Evolutionary conservation across 2,329 filamentous ascomycete species (phyloP).

Genomic region (Colletotrichum karsti): DNA sequence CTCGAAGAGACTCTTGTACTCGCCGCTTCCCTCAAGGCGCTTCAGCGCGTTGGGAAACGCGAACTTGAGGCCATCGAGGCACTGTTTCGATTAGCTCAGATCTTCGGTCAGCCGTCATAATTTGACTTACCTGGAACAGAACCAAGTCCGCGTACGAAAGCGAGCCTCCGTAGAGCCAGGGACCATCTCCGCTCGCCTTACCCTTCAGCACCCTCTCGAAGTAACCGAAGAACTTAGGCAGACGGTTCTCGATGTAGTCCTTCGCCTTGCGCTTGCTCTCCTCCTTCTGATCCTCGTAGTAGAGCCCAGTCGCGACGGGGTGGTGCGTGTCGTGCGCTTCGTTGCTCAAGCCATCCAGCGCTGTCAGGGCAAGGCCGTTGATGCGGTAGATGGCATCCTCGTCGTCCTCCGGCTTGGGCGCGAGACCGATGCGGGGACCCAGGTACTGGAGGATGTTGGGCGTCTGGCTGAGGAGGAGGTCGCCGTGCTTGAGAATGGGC

Average conservation of each 20-base stretch:
- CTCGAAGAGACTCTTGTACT: slow-evolving; percentile 69
- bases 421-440: slow-evolving; percentile 66
- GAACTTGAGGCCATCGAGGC: slow-evolving; percentile 66
- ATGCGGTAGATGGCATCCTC: slow-evolving; percentile 62
- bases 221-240: slow-evolving; percentile 78
- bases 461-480: slow-evolving; percentile 73
- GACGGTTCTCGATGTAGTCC: slow-evolving; percentile 66
- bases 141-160: slow-evolving; percentile 79
- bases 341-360: slow-evolving; percentile 74
- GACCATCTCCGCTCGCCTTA: slow-evolving; percentile 64
- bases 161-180: slow-evolving; percentile 71
- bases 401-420: slow-evolving; percentile 51
- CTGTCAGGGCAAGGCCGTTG: slow-evolving; percentile 72
- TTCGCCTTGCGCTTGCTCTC: slow-evolving; percentile 67
- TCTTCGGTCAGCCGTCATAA: rapidly evolving
- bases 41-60: slow-evolving; percentile 75
- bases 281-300: slow-evolving; percentile 80
- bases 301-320: slow-evolving; percentile 65
- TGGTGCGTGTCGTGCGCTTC: slow-evolving; percentile 83
- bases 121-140: slow-evolving; percentile 70
- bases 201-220: slow-evolving; percentile 72
- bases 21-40: slow-evolving; percentile 59
- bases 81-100: slow-evolving; percentile 38
- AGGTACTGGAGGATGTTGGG: slow-evolving; percentile 79
- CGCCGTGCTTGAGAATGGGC: slow-evolving; percentile 70